Conservation (phyloP, 371 early-diverging fungal species). For the Syncephalastrum contaminatum region DNA sequence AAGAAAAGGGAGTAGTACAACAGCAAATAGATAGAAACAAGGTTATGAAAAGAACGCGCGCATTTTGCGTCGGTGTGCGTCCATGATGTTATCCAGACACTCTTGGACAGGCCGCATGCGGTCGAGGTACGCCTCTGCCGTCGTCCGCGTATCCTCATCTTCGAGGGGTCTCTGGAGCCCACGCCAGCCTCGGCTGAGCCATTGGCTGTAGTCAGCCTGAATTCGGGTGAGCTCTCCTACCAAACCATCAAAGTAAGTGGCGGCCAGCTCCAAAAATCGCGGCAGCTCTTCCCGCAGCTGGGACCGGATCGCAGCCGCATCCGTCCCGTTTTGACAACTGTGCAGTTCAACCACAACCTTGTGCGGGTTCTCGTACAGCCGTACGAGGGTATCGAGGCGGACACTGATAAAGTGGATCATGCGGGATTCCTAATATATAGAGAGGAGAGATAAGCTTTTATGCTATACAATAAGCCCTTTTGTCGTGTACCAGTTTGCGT, state of each 20-base stretch:
- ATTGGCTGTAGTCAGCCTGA: constrained; percentile 44
- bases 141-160: neutral
- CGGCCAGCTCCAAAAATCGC: constrained; percentile 50
- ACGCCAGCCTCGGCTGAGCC: constrained; percentile 12
- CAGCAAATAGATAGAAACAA: no score
- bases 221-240: constrained; percentile 48
- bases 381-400: constrained; percentile 38
- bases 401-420: constrained; percentile 7
- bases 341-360: constrained; percentile 43
- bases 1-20: no score
- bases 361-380: constrained; percentile 55
- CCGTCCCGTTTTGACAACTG: constrained; percentile 49
- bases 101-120: constrained; percentile 7
- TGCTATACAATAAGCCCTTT: no score
- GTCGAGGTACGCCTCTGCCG: neutral
- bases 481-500: no score
- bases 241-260: constrained; percentile 55
- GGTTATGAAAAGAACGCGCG: no score
- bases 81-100: neutral
- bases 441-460: no score
- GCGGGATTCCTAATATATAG: neutral
- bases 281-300: constrained; percentile 74
- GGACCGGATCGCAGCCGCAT: constrained; percentile 64
- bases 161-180: constrained; percentile 4
- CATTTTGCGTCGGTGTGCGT: no score